phyloP scores from a whole-genome alignment of 1,284 basidiomycete genomes.

The Trametes versicolor region DNA sequence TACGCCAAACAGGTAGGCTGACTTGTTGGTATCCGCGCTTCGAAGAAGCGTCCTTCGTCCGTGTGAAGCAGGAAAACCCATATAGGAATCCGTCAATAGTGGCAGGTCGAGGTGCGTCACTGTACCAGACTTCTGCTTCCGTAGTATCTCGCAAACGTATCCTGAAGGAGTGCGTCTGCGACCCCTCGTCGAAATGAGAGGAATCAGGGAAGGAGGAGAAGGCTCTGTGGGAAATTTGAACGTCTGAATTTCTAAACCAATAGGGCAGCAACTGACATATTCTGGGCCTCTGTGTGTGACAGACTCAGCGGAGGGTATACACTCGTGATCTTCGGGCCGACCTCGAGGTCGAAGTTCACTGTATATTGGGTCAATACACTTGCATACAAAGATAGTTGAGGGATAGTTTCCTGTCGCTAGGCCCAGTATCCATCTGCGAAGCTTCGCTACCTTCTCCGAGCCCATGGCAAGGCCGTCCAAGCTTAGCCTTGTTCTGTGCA shows the following conservation, averaged over 20 bases:
- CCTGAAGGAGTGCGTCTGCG: conserved; percentile 78
- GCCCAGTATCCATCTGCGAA: conserved; percentile 83
- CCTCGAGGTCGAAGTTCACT: conserved; percentile 91
- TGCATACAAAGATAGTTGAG: conserved; percentile 4
- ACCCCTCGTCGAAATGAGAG: conserved; percentile 79
- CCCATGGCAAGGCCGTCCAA: conserved; percentile 53
- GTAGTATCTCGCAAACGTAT: conserved; percentile 56
- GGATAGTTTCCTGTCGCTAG: conserved; percentile 70
- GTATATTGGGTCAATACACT: conserved; percentile 38
- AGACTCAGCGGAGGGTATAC: conserved; percentile 74
- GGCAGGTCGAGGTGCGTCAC: conserved; percentile 47
- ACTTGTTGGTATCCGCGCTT: conserved; percentile 92
- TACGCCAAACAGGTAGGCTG: conserved; percentile 28
- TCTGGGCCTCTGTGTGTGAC: conserved; percentile 75
- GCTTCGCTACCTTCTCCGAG: conserved; percentile 54
- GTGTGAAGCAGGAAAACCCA: conserved; percentile 86
- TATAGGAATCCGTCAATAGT: conserved; percentile 79
- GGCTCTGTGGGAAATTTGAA: conserved; percentile 60
- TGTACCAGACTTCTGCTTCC: conserved; percentile 40
- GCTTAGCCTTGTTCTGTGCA: conserved; percentile 31
- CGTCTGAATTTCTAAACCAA: conserved; percentile 20
- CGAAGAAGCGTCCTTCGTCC: conserved; percentile 72
- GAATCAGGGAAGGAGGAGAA: conserved; percentile 97
- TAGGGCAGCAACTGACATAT: conserved; percentile 72
- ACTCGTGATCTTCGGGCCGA: conserved; percentile 85